phyloP scores from a whole-genome alignment of 345 rosid genomes.

The Aquilaria yunnanensis region DNA sequence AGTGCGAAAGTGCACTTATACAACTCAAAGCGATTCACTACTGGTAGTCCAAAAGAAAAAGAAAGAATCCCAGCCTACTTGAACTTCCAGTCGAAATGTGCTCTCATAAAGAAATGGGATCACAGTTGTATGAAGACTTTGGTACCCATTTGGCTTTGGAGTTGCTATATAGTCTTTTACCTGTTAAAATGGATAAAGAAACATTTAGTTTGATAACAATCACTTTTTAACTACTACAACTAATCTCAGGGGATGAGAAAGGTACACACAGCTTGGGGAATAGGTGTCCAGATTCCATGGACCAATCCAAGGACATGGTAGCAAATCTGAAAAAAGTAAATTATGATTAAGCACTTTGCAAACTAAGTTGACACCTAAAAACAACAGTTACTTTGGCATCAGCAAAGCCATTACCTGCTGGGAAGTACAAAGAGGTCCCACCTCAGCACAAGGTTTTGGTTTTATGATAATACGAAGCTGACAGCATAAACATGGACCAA shows the following conservation, averaged over 20 bases:
- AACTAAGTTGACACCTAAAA: no score
- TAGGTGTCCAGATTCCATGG: constrained; percentile 91
- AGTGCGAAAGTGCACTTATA: no score
- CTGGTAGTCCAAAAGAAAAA: no score
- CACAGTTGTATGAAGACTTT: constrained; percentile 85
- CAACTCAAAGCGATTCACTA: no score
- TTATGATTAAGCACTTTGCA: constrained; percentile 10
- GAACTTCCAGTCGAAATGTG: constrained; percentile 74
- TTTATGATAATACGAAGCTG: constrained; percentile 87
- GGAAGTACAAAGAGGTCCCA: constrained; percentile 76
- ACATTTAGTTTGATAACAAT: not conserved
- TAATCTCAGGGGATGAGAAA: constrained; percentile 6
- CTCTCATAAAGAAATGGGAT: constrained; percentile 81
- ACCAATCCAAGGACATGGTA: constrained; percentile 86
- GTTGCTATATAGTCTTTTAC: constrained; percentile 94
- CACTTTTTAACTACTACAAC: not conserved
- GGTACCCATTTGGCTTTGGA: constrained; percentile 91
- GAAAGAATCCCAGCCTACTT: constrained; percentile 29
- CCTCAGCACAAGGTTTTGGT: constrained; percentile 68
- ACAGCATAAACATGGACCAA: constrained; percentile 27
- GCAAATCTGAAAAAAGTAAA: constrained; percentile 62
- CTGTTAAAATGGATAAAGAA: constrained; percentile 30
- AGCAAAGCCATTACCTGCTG: constrained; percentile 56
- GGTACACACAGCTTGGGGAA: constrained; percentile 70
- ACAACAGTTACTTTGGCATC: no score